Percentiles rank a stretch among this genome's conserved stretches.
Evolutionary conservation across 2,329 filamentous ascomycete genomes (phyloP).

Genomic region (Hypoxylon sp.): DNA sequence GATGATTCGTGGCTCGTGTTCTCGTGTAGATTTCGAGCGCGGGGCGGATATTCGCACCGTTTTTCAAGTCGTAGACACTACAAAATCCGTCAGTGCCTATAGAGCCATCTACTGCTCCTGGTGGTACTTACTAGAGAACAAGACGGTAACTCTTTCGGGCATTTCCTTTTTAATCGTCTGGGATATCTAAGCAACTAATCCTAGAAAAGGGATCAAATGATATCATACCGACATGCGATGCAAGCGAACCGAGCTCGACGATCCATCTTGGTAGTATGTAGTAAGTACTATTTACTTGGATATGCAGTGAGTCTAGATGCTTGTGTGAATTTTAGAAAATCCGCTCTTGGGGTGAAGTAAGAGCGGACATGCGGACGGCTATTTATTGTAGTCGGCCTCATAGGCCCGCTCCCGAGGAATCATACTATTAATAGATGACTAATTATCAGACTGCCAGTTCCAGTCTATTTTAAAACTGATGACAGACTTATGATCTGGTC

Average conservation of each 20-base stretch:
- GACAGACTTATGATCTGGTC: background rate
- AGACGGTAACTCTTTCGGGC: slow-evolving; percentile 43
- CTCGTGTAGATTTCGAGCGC: slow-evolving; percentile 13
- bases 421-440: slow-evolving; percentile 12
- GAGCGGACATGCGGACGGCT: slow-evolving; percentile 21
- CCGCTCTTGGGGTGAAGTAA: slow-evolving; percentile 8
- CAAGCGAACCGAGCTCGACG: slow-evolving; percentile 41
- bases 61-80: slow-evolving; percentile 49
- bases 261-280: slow-evolving; percentile 26
- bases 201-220: background rate
- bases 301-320: background rate
- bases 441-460: background rate
- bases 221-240: slow-evolving; percentile 34
- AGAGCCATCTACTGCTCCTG: background rate
- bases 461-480: background rate
- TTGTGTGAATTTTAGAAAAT: background rate
- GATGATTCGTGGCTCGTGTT: slow-evolving; percentile 8
- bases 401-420: background rate
- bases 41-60: slow-evolving; percentile 45
- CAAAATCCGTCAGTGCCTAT: slow-evolving; percentile 8
- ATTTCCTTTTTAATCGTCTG: slow-evolving; percentile 44
- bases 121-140: slow-evolving; percentile 44
- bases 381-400: slow-evolving; percentile 1
- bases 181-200: slow-evolving; percentile 5
- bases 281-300: background rate